Evolutionary conservation across 331 rosid genomes (phyloP), one percentile per base, ranked within the genome.

Genomic region (Pyracantha coccinea): DNA sequence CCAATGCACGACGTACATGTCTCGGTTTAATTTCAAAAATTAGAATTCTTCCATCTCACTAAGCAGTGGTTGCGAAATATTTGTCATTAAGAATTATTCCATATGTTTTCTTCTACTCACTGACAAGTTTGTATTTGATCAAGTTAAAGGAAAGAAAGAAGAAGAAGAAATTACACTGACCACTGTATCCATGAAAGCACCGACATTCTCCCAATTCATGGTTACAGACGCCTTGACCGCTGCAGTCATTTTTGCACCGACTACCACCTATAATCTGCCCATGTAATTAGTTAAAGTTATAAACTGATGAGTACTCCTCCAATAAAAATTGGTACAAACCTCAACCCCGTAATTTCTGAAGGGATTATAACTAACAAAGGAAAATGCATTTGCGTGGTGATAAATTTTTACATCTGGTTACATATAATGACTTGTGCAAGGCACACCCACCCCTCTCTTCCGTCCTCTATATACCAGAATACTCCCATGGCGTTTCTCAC

Each of bases 101-200:
- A 13, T 35, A 8, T 23, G 55, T 67, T 67, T 20, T 50, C 55
- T 16, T 17, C 57, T 52, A 6, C 57, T 63, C 1, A 33, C 61
- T 58, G 5, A 47, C 50, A 72, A 41, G 13, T 72, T 59, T 58
- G 27, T 23, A 72, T 58, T 61, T 47, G 16, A 45, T n/a, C 55
- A 55, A 68, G 23, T 63, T 27, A 17, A 50, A 61, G 32, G 17
- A 27, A 75, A 17, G 38, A 23, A 44, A 25, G 54, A 64, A 63
- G 33, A 64, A 63, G 33, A 60, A 47, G 60, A 76, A 16, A 72
- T 23, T 25, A 19, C 73, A 86, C 97, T 77, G 68, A 94, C 97
- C 97, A 63, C 77, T 61, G 75, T 80, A 90, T 75, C 99, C 99
- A 82, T 89, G 99, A 80, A 89, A 94, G 86, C 99, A 94, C 74